A percentile compares a stretch with the other conserved stretches of the same genome.
These are phyloP conservation scores for Tillandsia leiboldiana DNA, from an alignment of 176 grass and related monocot genomes.

Conservation along the genomic window DNA sequence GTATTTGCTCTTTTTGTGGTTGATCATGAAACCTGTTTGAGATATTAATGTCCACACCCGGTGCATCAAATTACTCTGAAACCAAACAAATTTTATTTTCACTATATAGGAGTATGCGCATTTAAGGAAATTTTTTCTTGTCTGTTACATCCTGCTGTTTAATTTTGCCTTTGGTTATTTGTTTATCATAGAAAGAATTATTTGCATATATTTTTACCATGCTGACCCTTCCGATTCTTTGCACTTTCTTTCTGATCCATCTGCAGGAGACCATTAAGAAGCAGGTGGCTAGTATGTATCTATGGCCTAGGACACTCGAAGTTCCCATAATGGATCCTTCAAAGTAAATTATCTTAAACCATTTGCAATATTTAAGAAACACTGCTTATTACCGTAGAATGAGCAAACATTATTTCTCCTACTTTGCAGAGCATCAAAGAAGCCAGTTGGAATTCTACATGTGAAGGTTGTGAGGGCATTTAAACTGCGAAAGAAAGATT, in stretches of 20 bases:
- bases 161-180: neutral
- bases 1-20: neutral
- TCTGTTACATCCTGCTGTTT: neutral
- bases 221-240: neutral
- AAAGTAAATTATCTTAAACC: constrained; percentile 8
- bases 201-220: neutral
- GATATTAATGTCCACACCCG: neutral
- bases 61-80: neutral
- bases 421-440: constrained; percentile 56
- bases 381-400: neutral
- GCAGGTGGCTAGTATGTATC: constrained; percentile 21
- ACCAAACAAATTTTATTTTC: too few relatives aligned
- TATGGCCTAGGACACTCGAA: constrained; percentile 23
- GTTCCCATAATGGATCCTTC: constrained; percentile 19
- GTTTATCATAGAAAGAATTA: neutral
- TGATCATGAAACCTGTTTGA: neutral
- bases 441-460: constrained; percentile 60
- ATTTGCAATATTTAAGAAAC: neutral
- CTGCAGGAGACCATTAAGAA: constrained; percentile 25
- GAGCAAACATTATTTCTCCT: neutral
- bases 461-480: constrained; percentile 49
- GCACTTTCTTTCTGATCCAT: neutral
- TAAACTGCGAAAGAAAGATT: constrained; percentile 63
- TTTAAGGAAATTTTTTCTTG: too few relatives aligned
- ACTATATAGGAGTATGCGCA: too few relatives aligned